Evolutionary conservation across 371 early-diverging fungal genomes (phyloP).

Genomic region (Enterospora canceri): DNA sequence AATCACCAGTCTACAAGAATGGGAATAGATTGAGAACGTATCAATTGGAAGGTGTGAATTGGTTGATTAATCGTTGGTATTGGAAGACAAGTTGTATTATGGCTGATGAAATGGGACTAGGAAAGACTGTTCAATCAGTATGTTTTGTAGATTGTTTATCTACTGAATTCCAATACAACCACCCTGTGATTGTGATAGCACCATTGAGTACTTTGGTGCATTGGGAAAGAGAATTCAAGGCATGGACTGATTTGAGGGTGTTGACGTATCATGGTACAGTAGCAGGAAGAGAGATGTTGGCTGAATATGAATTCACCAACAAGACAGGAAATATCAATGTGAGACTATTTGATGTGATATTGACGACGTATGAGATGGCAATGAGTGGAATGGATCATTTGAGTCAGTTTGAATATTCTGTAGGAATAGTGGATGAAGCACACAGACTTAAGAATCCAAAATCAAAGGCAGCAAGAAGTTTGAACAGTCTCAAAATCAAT

Average conservation of each 20-base stretch:
- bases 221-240: conserved; percentile 79
- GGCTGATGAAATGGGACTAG: conserved; percentile 97
- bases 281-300: conserved; percentile 63
- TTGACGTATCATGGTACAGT: conserved; percentile 77
- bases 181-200: conserved; percentile 80
- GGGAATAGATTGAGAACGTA: conserved; percentile 68
- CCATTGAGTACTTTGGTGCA: conserved; percentile 91
- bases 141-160: conserved; percentile 72
- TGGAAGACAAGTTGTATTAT: conserved; percentile 83
- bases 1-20: conserved; percentile 38
- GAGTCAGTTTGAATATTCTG: conserved; percentile 73
- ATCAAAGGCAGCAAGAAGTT: conserved; percentile 73
- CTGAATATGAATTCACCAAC: conserved; percentile 65
- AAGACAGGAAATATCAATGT: conserved; percentile 62
- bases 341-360: conserved; percentile 72
- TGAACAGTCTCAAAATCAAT: conserved; percentile 69
- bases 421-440: conserved; percentile 92
- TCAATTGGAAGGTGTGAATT: conserved; percentile 85
- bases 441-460: conserved; percentile 97
- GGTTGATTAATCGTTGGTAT: conserved; percentile 95
- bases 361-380: conserved; percentile 93
- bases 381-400: conserved; percentile 71
- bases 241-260: conserved; percentile 78
- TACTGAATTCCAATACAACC: conserved; percentile 66
- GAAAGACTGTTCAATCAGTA: conserved; percentile 91